Evolutionary conservation across 257 asterid species (phyloP).

Genomic region (Petrea volubilis): DNA sequence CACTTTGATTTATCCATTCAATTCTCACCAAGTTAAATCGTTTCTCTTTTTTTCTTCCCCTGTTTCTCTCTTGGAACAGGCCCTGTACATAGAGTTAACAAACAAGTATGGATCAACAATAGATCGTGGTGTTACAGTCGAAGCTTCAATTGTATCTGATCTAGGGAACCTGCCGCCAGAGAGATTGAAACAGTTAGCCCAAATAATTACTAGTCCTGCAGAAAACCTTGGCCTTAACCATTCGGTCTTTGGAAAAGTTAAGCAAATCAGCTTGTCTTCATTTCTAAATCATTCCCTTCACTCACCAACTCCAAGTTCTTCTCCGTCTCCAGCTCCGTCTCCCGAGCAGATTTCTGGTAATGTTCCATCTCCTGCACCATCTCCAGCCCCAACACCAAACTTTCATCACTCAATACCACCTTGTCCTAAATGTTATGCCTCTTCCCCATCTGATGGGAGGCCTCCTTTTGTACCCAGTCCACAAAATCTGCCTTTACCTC

Average conservation of each 20-base stretch:
- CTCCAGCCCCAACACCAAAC: slow-evolving; percentile 29
- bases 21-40: neutral
- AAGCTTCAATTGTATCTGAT: slow-evolving; percentile 51
- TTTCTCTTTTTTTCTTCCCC: neutral
- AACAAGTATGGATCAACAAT: slow-evolving; percentile 67
- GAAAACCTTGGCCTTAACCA: slow-evolving; percentile 67
- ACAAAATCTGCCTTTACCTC: slow-evolving; percentile 7
- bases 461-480: slow-evolving; percentile 23
- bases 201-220: slow-evolving; percentile 37
- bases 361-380: slow-evolving; percentile 37
- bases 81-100: slow-evolving; percentile 44
- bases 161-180: slow-evolving; percentile 34
- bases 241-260: slow-evolving; percentile 62
- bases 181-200: slow-evolving; percentile 62
- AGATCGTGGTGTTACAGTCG: slow-evolving; percentile 59
- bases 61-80: slow-evolving; percentile 29
- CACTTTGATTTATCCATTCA: neutral
- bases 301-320: slow-evolving; percentile 45
- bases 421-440: slow-evolving; percentile 27
- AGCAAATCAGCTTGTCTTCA: slow-evolving; percentile 58
- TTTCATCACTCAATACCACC: slow-evolving; percentile 18
- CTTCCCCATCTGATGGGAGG: slow-evolving; percentile 31
- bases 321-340: slow-evolving; percentile 40
- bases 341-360: slow-evolving; percentile 15
- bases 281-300: slow-evolving; percentile 40